phyloP scores from a whole-genome alignment of 768 basidiomycete genomes.

The Asterophora lycoperdoides region DNA sequence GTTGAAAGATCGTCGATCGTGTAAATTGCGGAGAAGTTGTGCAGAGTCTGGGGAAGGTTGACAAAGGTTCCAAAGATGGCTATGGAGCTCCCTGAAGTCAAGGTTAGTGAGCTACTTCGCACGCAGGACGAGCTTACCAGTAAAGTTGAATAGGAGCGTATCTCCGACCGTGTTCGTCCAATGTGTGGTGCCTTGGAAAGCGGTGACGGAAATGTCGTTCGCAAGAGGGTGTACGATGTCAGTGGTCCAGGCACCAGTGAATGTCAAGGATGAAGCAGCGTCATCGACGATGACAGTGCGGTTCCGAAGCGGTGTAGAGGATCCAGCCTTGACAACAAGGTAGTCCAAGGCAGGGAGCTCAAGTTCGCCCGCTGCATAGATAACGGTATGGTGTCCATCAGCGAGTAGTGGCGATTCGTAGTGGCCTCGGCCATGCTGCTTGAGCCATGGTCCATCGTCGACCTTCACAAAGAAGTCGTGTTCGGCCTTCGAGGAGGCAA shows the following conservation, averaged over 20 bases:
- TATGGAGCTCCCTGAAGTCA: constrained; percentile 31
- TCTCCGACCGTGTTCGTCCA: constrained; percentile 35
- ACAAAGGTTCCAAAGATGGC: constrained; percentile 33
- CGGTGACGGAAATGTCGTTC: constrained; percentile 24
- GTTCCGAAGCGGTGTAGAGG: constrained; percentile 30
- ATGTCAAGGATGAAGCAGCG: constrained; percentile 25
- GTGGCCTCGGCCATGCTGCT: constrained; percentile 26
- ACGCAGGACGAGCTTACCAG: constrained; percentile 23
- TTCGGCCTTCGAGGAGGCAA: constrained; percentile 19
- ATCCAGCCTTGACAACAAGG: constrained; percentile 33
- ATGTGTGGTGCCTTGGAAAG: constrained; percentile 31
- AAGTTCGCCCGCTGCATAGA: constrained; percentile 27
- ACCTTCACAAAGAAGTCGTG: constrained; percentile 33
- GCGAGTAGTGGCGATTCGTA: constrained; percentile 29
- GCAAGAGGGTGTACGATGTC: constrained; percentile 13
- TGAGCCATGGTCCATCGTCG: constrained; percentile 30
- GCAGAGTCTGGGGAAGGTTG: constrained; percentile 19
- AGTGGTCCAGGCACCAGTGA: constrained; percentile 33
- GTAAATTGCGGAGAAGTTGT: constrained; percentile 34
- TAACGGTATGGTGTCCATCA: constrained; percentile 35
- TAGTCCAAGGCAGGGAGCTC: constrained; percentile 36
- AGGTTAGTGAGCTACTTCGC: constrained; percentile 5
- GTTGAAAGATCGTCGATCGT: constrained; percentile 32
- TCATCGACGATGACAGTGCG: constrained; percentile 37
- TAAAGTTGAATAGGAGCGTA: constrained; percentile 30